Evolutionary conservation across 2,329 filamentous ascomycete species (phyloP), one percentile per base, ranked within the genome.

Genomic region (Didymella segeticola): DNA sequence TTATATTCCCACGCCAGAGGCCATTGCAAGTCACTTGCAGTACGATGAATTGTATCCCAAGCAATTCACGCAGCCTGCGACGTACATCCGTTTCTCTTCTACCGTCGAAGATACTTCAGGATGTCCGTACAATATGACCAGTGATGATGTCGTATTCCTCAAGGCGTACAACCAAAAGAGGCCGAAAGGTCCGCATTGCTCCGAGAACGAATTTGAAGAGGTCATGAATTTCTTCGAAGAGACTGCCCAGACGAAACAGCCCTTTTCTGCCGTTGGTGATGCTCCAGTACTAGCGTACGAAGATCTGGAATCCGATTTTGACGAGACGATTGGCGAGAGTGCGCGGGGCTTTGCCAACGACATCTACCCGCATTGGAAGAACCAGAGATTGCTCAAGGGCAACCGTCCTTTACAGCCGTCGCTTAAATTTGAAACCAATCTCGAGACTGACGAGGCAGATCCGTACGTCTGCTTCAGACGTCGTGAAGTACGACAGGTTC

Each of bases 391-490:
- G 66, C 80, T 80, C 25, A 82, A 82, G 53, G 85, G 84, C 61
- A 95, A 93, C 72, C 87, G 83, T 64, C 79, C 88, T 5, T 79
- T 98, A 57, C 89, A 93, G 69, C 86, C 91, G 7, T 82, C 80
- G 19, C 85, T 98, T 72, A 97, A 97, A 79, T 95, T 96, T 62
- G 95, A 99, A 79, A 96, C 88, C 39, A 91, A 95, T 60, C 89
- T 91, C 71, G 93, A 98, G 62, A 96, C 89, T 57, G 95, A 99
- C 75, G 95, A 99, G 72, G 86, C 90, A 67, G 95, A 99, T 77
- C 95, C 95, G 42, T 99, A 96, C 78, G 93, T 99, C 68, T 99
- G 95, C 78, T 99, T 99, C 84, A 87, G 95, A 72, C 87, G 95
- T 65, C 90, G 95, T 60, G 95, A 99, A 77, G 90, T 96, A 39